These are phyloP conservation scores for Pseudocercospora fijiensis DNA, from an alignment of 2,329 filamentous ascomycete species.

Conservation along the genomic window DNA sequence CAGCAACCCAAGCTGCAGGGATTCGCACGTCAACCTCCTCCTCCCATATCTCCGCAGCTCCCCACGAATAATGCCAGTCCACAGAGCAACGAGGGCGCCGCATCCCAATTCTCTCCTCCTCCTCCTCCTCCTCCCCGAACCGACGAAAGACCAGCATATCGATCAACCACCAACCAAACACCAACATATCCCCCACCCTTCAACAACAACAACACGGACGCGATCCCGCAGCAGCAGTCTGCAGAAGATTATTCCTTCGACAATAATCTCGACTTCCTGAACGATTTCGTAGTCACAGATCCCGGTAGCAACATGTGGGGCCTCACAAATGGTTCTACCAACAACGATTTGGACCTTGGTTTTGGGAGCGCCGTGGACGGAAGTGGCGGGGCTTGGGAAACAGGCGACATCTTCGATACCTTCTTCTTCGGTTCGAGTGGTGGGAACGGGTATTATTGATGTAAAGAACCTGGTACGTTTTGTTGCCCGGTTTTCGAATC, in stretches of 20 bases:
- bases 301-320: slow-evolving; percentile 34
- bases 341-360: slow-evolving; percentile 57
- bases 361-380: slow-evolving; percentile 42
- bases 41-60: slow-evolving; percentile 20
- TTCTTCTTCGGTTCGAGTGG: slow-evolving; percentile 65
- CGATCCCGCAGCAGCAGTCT: slow-evolving; percentile 17
- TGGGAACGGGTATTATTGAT: slow-evolving; percentile 11
- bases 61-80: slow-evolving; percentile 24
- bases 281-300: slow-evolving; percentile 51
- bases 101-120: slow-evolving; percentile 14
- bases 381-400: slow-evolving; percentile 56
- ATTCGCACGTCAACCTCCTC: slow-evolving; percentile 20
- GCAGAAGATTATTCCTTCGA: slow-evolving; percentile 39
- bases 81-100: slow-evolving; percentile 17
- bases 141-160: slow-evolving; percentile 24
- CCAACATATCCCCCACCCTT: slow-evolving; percentile 25
- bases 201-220: slow-evolving; percentile 12
- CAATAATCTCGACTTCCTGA: slow-evolving; percentile 57
- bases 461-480: neutral
- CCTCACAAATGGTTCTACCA: slow-evolving; percentile 8
- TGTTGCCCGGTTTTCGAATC: neutral
- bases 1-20: slow-evolving; percentile 24
- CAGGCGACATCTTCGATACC: slow-evolving; percentile 60
- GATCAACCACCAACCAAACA: slow-evolving; percentile 24
- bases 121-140: neutral